A percentile compares a stretch with the other conserved stretches of the same genome.
Conservation (phyloP, 2,329 filamentous ascomycete genomes). For the Fusarium newnesense region DNA sequence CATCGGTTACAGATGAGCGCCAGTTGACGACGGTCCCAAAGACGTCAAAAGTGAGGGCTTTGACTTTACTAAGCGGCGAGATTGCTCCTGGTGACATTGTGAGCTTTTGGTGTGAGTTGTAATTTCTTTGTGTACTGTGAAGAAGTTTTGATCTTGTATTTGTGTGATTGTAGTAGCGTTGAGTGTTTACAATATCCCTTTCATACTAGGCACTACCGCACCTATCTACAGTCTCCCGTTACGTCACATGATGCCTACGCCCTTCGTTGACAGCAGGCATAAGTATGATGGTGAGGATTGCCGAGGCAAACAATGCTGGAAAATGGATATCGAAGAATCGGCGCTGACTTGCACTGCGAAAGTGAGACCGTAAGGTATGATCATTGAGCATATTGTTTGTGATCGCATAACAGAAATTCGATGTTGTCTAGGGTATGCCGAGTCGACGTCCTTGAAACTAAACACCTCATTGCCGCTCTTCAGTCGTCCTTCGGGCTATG, state of each 20-base stretch:
- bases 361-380: not conserved
- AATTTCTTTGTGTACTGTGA: not conserved
- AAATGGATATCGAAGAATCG: not conserved
- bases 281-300: not conserved
- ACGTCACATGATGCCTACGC: slow-evolving; percentile 38
- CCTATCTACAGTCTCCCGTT: not conserved
- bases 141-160: not conserved
- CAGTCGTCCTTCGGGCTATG: not conserved
- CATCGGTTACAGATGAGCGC: slow-evolving; percentile 72
- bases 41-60: slow-evolving; percentile 77
- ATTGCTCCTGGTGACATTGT: slow-evolving; percentile 42
- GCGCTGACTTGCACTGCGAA: not conserved
- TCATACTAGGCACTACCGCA: not conserved
- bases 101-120: not conserved
- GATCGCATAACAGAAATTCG: not conserved
- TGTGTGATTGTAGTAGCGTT: not conserved
- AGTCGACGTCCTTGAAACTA: not conserved
- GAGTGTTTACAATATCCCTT: not conserved
- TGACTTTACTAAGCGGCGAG: slow-evolving; percentile 51
- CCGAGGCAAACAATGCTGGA: not conserved
- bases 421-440: slow-evolving; percentile 5
- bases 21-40: slow-evolving; percentile 86
- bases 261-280: slow-evolving; percentile 23
- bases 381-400: not conserved
- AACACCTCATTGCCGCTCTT: not conserved